Evolutionary conservation across 2,329 filamentous ascomycete species (phyloP), one percentile per base, ranked within the genome.

Genomic region (Ilyonectria sp.): DNA sequence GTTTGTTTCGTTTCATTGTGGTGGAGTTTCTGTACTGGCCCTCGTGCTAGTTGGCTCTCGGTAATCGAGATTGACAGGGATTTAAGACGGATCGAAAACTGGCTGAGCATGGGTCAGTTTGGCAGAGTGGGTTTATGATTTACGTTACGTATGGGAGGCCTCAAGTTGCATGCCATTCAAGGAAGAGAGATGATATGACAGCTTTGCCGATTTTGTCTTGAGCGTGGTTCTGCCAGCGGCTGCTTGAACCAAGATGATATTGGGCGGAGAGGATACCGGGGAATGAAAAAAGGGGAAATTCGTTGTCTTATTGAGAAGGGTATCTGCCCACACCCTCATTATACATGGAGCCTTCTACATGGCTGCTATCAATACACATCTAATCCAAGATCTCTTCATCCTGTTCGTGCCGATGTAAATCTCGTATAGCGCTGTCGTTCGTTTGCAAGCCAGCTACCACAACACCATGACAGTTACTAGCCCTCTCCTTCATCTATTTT

Each of bases 101-200:
- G 44, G 37, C 62, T 68, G 61, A 21, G 54, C 54, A 40, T 55
- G 33, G 60, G 60, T 53, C 54, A 40, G 40, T 23, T 70, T 52
- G 35, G 63, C 63, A 58, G 47, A 56, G 59, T 54, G 58, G 50
- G 63, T 33, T 74, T 58, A 75, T 75, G 73, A 74, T 74, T 75
- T 68, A 75, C 56, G 73, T 68, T 52, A 53, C 60, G 65, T 64
- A 62, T 29, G 52, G 58, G 58, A 37, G 47, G n/a, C n/a, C 53
- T 69, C 60, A 44, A 57, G 61, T 72, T 72, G 65, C 69, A 75
- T 75, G 71, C 69, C 72, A 74, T 68, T 72, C 60, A 70, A 52
- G 61, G 69, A 65, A 67, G 59, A 55, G 35, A 21, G 47, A 37
- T 57, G 58, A 37, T 57, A 55, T 57, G 61, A 55, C 61, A 65